Conservation (phyloP, 2,329 filamentous ascomycete species). For the Pezicula neosporulosa region DNA sequence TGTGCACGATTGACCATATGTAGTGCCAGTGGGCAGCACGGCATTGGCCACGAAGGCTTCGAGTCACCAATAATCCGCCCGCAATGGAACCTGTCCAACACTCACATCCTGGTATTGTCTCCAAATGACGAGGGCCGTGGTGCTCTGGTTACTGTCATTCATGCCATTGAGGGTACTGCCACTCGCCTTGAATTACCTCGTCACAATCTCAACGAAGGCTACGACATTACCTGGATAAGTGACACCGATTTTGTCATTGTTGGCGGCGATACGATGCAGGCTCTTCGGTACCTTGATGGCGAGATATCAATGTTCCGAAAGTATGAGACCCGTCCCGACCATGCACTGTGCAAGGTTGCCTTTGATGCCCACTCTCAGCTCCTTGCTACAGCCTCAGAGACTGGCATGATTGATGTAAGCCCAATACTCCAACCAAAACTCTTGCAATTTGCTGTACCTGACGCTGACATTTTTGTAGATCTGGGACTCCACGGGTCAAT, state of each 20-base stretch:
- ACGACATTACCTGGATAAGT: constrained; percentile 59
- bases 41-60: constrained; percentile 52
- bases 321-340: constrained; percentile 50
- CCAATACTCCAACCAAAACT: neutral
- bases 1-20: constrained; percentile 51
- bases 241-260: constrained; percentile 56
- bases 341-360: constrained; percentile 51
- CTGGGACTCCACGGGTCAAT: constrained; percentile 42
- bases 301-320: constrained; percentile 43
- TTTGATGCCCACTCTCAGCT: constrained; percentile 52
- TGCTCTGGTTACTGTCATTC: constrained; percentile 53
- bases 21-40: constrained; percentile 46
- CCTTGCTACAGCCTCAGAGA: constrained; percentile 57
- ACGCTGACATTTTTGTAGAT: constrained; percentile 38
- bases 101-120: constrained; percentile 53
- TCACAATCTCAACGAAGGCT: constrained; percentile 46
- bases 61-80: constrained; percentile 61
- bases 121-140: constrained; percentile 50
- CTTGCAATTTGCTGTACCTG: neutral
- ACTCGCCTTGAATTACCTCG: constrained; percentile 44
- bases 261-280: constrained; percentile 51
- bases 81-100: constrained; percentile 55
- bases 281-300: constrained; percentile 43
- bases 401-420: constrained; percentile 57
- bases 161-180: constrained; percentile 8